Conservation (phyloP, 352 stramenopile species). For the Phytopythium montanum region DNA sequence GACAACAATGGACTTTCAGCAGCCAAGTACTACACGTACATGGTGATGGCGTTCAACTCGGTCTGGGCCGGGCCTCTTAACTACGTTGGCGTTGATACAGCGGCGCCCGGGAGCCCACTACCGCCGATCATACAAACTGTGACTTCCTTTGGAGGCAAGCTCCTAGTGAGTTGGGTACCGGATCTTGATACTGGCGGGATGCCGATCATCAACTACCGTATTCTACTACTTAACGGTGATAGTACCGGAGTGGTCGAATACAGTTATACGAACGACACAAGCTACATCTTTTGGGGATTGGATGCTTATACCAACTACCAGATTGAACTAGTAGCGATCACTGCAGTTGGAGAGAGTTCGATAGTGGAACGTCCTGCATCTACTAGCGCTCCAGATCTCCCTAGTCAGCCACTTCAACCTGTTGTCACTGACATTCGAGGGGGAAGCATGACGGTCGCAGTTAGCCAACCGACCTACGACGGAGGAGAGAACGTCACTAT, state of each 20-base stretch:
- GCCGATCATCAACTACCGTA: conserved; percentile 21
- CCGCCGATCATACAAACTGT: conserved; percentile 16
- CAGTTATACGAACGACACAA: conserved; percentile 2
- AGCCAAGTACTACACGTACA: conserved; percentile 31
- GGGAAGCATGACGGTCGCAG: conserved; percentile 17
- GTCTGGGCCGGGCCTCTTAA: conserved; percentile 14
- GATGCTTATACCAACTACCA: conserved; percentile 20
- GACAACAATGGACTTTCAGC: conserved; percentile 30
- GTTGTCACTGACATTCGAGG: conserved; percentile 17
- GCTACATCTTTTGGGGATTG: conserved; percentile 16
- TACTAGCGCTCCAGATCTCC: conserved; percentile 19
- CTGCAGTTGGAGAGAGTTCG: conserved; percentile 18
- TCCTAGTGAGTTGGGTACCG: conserved; percentile 37
- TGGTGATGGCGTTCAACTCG: conserved; percentile 43
- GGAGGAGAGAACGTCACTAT: conserved; percentile 37
- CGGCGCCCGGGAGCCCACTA: conserved; percentile 21
- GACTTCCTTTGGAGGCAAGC: conserved; percentile 30
- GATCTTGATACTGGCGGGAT: conserved; percentile 43
- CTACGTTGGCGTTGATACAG: conserved; percentile 13
- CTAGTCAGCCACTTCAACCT: conserved; percentile 15
- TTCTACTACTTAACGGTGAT: conserved; percentile 10
- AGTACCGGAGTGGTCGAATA: conserved; percentile 6
- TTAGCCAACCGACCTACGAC: conserved; percentile 24
- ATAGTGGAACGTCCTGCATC: conserved; percentile 4
- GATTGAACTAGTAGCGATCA: conserved; percentile 18